A percentile compares a stretch with the other conserved stretches of the same genome.
These are phyloP conservation scores for Arthrinium phaeospermum DNA, from an alignment of 2,329 filamentous ascomycete species.

Conservation along the genomic window DNA sequence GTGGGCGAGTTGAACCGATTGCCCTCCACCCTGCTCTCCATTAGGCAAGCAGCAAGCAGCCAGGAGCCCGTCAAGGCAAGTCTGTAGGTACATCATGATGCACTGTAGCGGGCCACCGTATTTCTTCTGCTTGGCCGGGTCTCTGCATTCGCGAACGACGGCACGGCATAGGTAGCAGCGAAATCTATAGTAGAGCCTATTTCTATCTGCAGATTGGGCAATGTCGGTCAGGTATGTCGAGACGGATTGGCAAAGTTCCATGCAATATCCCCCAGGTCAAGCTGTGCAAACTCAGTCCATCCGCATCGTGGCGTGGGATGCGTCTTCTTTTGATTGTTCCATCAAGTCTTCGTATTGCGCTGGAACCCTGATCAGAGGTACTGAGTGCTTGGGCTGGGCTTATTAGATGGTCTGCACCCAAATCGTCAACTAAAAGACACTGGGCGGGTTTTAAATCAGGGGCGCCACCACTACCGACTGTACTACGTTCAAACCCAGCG, in stretches of 20 bases:
- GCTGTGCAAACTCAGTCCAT: slow-evolving; percentile 15
- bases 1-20: not conserved
- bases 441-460: slow-evolving; percentile 9
- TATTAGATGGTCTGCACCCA: slow-evolving; percentile 13
- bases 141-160: not conserved
- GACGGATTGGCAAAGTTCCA: slow-evolving; percentile 11
- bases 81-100: not conserved
- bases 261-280: not conserved
- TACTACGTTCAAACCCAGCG: slow-evolving; percentile 8
- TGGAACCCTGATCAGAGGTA: not conserved
- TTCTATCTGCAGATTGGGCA: not conserved
- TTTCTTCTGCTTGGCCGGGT: not conserved
- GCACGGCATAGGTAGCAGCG: not conserved
- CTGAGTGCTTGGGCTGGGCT: not conserved
- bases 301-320: not conserved
- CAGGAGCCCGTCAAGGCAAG: not conserved
- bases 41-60: not conserved
- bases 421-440: slow-evolving; percentile 11
- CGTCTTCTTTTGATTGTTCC: not conserved
- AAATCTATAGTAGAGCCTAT: not conserved
- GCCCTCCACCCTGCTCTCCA: not conserved
- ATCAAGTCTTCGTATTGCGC: not conserved
- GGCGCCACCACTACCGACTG: not conserved
- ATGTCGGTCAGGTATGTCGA: not conserved
- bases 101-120: not conserved